Base-by-base conservation (phyloP, 176 grass and related monocot genomes). In the Canna indica region DNA sequence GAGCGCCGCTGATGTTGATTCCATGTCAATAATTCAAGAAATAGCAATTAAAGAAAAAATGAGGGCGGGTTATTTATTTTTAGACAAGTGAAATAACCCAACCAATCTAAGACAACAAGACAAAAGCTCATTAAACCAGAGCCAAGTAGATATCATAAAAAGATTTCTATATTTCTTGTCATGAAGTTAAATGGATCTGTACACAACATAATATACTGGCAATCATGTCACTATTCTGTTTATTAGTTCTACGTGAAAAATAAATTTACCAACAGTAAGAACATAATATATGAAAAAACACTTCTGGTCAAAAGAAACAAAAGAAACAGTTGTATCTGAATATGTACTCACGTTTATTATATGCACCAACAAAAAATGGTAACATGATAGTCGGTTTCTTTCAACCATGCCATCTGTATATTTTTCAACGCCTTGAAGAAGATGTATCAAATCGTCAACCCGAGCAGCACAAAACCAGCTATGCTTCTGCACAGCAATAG, bases 391-490 rank as follows among this genome's bases (percentile, higher is more conserved):
- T 76, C 83, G 70, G 63, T 62, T 80, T 82, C 78, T 76, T 72
- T 91, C 72, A 64, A 84, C 68, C 73, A 52, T 57, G 76, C 67
- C 80, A 47, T 89, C 84, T 16, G 48, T 75, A 73, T 59, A 71
- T 72, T 64, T 62, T 50, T 96, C 88, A 46, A 87, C 64, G 81
- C 82, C 78, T 84, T 91, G 88, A 74, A 96, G 88, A 60, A 96
- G 82, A 74, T 87, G 48, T 73, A 96, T 85, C 73, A 96, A 81
- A 78, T 96, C 88, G 85, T 91, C 86, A 73, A 91, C 71, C 64
- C 62, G 85, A 71, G 79, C 70, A 70, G 82, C 75, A 66, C 79
- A 83, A 78, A 91, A 96, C 52, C 54, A 76, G 77, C 29, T 53
- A 29, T 96, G 88, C 76, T 91, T 82, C 93, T 96, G 78, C 74